Base-by-base conservation (phyloP, 1,284 basidiomycete species). In the Caloboletus firmus region DNA sequence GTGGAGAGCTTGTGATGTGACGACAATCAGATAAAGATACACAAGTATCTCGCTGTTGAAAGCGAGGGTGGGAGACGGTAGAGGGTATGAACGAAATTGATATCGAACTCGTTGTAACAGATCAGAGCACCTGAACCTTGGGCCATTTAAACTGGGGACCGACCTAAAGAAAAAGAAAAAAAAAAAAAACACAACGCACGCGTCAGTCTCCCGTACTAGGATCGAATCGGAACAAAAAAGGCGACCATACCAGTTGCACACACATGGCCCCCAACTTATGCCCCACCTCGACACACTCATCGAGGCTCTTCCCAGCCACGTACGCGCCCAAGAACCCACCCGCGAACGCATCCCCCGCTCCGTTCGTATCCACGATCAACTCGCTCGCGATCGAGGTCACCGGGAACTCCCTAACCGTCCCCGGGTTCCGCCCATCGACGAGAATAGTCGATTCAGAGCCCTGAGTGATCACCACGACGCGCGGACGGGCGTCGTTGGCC, bases 281-380 rank as follows among this genome's bases (percentile, higher is more conserved):
- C 3, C 96, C 97, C 41, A 84, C 84, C 72, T 91, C 83, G 59
- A 99, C 81, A 52, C 83, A 83, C 71, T 93, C 86, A 40, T 91
- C 87, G 46, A 95, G 69, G 43, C 68, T 75, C 81, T 94, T 98
- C 24, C 93, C 95, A 40, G 83, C 73, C 48, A 94, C 86, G 49
- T 87, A 80, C 1, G 90, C 95, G 48, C 92, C 97, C 47, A 98
- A 72, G 79, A 98, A 95, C 45, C 93, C 97, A 59, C 97, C 97
- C n/a, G 95, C 94, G 65, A 99, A 99, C 49, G 94, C 95, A 72
- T 99, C 97, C 49, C 97, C 97, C n/a, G 97, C 97, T 50, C 93
- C 97, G 75, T 99, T 99, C 54, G 97, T 99, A 74, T 99, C 97
- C 55, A 98, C 87, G 64, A 99, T 96, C 71, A 89, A 71, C 54